phyloP scores from a whole-genome alignment of 192 early-diverging fungal genomes.

The Coemansia sp. region DNA sequence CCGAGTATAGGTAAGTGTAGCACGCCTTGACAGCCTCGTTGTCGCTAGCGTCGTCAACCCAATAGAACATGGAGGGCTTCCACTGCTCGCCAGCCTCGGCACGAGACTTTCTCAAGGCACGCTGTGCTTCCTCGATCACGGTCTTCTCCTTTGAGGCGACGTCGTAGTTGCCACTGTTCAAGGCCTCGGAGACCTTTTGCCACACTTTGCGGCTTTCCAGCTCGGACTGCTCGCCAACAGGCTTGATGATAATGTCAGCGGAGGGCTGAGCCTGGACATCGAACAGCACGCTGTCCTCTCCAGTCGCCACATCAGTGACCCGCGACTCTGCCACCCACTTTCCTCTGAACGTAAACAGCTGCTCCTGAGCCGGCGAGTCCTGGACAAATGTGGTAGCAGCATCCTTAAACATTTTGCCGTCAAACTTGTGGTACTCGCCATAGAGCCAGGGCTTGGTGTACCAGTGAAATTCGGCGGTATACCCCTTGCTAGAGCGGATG shows the following conservation, averaged over 20 bases:
- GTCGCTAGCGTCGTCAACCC: constrained; percentile 47
- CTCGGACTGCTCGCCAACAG: constrained; percentile 61
- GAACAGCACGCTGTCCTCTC: constrained; percentile 59
- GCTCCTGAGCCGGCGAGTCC: constrained; percentile 23
- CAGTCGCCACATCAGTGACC: constrained; percentile 57
- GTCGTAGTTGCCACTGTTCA: constrained; percentile 67
- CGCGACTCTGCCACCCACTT: constrained; percentile 72
- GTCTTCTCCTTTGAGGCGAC: constrained; percentile 71
- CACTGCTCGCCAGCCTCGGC: constrained; percentile 59
- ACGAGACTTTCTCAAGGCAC: constrained; percentile 64
- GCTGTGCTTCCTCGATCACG: constrained; percentile 70
- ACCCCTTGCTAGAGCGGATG: constrained; percentile 61
- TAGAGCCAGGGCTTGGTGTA: constrained; percentile 76
- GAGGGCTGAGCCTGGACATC: constrained; percentile 61
- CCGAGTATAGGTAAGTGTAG: constrained; percentile 47
- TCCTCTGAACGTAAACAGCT: constrained; percentile 60
- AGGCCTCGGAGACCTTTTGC: constrained; percentile 68
- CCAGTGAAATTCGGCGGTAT: constrained; percentile 69
- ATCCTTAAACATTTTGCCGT: constrained; percentile 59
- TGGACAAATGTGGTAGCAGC: constrained; percentile 22
- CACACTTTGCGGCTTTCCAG: constrained; percentile 75
- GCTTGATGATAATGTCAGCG: constrained; percentile 60
- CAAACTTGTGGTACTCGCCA: constrained; percentile 80
- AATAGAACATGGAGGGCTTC: constrained; percentile 58
- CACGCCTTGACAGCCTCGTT: constrained; percentile 37